Evolutionary conservation across 768 basidiomycete genomes (phyloP).

Genomic region (Hydnum rufescens): DNA sequence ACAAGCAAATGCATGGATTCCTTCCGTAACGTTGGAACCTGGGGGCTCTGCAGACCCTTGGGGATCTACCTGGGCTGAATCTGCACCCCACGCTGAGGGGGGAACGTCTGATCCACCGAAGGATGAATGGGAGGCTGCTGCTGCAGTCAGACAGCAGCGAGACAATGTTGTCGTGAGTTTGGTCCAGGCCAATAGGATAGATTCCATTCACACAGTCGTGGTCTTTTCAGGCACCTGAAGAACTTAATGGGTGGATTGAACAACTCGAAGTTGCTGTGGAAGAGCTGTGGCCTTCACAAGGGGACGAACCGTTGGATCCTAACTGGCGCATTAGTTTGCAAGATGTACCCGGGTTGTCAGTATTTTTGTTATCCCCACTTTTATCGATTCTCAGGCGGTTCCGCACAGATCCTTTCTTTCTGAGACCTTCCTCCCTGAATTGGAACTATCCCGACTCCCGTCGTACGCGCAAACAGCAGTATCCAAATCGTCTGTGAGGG

Average conservation of each 20-base stretch:
- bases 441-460: not conserved
- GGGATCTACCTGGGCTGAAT: not conserved
- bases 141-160: not conserved
- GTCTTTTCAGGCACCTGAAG: not conserved
- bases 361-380: not conserved
- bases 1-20: too few species aligned
- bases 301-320: not conserved
- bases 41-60: too few species aligned
- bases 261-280: not conserved
- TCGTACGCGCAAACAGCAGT: not conserved
- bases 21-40: too few species aligned
- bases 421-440: not conserved
- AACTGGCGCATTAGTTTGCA: not conserved
- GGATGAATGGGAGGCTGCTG: slow-evolving; percentile 1
- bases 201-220: not conserved
- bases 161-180: not conserved
- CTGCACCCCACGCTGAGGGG: not conserved
- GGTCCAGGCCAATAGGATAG: not conserved
- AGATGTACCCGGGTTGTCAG: not conserved
- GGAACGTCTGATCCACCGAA: not conserved
- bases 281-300: not conserved
- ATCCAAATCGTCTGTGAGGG: slow-evolving; percentile 7
- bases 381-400: not conserved
- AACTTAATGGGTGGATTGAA: not conserved
- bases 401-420: not conserved